Conservation (phyloP, 805 yeast species). For the Brettanomyces custersianus region DNA sequence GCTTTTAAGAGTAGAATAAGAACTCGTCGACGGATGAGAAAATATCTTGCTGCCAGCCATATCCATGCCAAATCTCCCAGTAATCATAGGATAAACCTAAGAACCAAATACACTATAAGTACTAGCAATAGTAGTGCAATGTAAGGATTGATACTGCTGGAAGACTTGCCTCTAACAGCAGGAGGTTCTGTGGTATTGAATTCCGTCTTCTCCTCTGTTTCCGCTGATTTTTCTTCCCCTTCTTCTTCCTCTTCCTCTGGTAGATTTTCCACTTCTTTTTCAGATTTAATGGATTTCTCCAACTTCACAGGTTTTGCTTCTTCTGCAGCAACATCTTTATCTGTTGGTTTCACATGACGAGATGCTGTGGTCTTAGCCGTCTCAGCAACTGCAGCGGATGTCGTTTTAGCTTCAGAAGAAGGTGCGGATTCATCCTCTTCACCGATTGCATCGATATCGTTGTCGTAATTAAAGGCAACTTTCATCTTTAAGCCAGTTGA, state of each 20-base stretch:
- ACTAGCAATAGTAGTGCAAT: not conserved
- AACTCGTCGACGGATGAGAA: too few species aligned
- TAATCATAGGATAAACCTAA: not conserved
- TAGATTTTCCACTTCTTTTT: too few species aligned
- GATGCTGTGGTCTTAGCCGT: slow-evolving; percentile 1
- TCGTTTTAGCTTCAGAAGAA: slow-evolving; percentile 6
- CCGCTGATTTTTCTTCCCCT: not conserved
- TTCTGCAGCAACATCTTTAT: too few species aligned
- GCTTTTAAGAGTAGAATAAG: too few species aligned
- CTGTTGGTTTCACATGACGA: slow-evolving; percentile 2
- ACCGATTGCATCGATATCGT: slow-evolving; percentile 22
- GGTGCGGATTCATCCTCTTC: slow-evolving; percentile 18
- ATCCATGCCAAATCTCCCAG: too few species aligned
- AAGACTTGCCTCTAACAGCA: not conserved
- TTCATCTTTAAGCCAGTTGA: slow-evolving; percentile 22
- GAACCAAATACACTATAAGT: not conserved
- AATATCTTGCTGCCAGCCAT: too few species aligned
- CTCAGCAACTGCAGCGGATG: slow-evolving; percentile 1
- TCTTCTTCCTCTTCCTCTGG: too few species aligned
- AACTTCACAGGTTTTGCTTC: too few species aligned
- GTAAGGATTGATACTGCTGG: slow-evolving; percentile 1
- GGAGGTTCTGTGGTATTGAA: not conserved
- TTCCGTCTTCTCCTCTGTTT: not conserved
- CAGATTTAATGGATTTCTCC: too few species aligned
- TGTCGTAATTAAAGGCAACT: slow-evolving; percentile 23